Conservation (phyloP, 2,329 filamentous ascomycete species). For the Westerdykella aurantiaca region DNA sequence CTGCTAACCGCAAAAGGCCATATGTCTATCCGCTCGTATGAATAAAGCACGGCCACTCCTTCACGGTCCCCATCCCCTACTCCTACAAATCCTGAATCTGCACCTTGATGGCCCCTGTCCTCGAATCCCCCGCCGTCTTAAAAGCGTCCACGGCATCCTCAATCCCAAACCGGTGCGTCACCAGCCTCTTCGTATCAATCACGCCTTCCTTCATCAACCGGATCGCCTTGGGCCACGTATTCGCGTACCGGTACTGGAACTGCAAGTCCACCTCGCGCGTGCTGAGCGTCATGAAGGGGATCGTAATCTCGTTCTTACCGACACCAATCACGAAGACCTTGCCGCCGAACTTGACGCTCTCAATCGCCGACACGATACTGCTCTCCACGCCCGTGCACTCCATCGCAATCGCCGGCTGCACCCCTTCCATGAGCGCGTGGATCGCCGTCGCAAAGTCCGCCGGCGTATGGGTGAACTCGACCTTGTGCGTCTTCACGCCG, state of each 20-base stretch:
- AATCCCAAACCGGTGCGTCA: constrained; percentile 80
- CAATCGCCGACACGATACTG: constrained; percentile 79
- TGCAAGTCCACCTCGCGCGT: constrained; percentile 90
- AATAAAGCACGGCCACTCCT: no score
- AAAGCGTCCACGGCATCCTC: constrained; percentile 89
- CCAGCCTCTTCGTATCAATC: constrained; percentile 71
- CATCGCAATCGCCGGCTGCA: constrained; percentile 75
- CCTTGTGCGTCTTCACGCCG: constrained; percentile 72
- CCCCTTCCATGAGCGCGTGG: constrained; percentile 64
- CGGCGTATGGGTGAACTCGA: constrained; percentile 55
- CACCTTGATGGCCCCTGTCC: constrained; percentile 95
- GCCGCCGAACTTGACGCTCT: constrained; percentile 87
- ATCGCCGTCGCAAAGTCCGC: constrained; percentile 68
- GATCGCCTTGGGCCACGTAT: constrained; percentile 94
- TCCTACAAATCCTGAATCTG: constrained; percentile 68
- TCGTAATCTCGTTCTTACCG: constrained; percentile 88
- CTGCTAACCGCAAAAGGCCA: no score
- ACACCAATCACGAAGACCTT: constrained; percentile 97
- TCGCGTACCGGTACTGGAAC: constrained; percentile 94
- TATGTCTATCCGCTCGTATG: no score
- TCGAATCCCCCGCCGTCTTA: constrained; percentile 77
- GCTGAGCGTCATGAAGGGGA: constrained; percentile 90
- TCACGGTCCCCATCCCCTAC: not conserved
- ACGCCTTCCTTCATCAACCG: constrained; percentile 78
- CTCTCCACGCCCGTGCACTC: constrained; percentile 95